Evolutionary conservation across 345 rosid species (phyloP).

Genomic region (Gossypium bickii): DNA sequence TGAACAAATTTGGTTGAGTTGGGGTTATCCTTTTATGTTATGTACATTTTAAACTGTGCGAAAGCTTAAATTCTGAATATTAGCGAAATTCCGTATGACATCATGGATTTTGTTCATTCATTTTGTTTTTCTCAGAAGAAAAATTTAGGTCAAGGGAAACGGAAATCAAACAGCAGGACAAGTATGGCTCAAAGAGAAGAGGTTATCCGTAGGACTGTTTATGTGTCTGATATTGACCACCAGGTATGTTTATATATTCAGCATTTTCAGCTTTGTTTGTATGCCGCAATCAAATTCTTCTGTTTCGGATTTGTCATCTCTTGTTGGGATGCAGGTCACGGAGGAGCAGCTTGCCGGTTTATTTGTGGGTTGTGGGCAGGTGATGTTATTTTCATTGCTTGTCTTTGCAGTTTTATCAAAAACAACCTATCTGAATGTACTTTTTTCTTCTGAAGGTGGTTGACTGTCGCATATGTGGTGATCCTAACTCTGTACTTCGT

Average conservation of each 20-base stretch:
- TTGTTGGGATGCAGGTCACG: conserved; percentile 50
- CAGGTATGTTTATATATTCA: conserved; percentile 45
- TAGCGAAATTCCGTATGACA: neutral
- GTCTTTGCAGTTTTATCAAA: neutral
- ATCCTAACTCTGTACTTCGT: conserved; percentile 88
- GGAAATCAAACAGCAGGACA: conserved; percentile 68
- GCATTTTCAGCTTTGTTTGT: conserved; percentile 8
- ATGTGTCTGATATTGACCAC: conserved; percentile 90
- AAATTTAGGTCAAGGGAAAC: conserved; percentile 60
- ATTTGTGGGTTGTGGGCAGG: conserved; percentile 84
- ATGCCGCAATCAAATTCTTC: neutral
- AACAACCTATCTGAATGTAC: neutral
- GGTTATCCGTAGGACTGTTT: conserved; percentile 77
- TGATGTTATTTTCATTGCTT: conserved; percentile 24
- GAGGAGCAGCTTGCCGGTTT: conserved; percentile 97
- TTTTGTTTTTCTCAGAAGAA: conserved; percentile 52
- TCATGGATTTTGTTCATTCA: conserved; percentile 12
- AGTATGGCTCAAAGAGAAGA: conserved; percentile 90
- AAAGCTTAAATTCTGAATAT: neutral
- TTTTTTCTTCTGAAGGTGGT: conserved; percentile 53
- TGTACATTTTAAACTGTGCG: neutral
- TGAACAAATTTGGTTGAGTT: neutral
- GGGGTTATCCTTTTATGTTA: neutral
- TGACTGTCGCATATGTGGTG: conserved; percentile 96
- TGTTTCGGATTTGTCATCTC: neutral